Evolutionary conservation across 2,329 filamentous ascomycete genomes (phyloP).

Genomic region (Trichoderma sp.): DNA sequence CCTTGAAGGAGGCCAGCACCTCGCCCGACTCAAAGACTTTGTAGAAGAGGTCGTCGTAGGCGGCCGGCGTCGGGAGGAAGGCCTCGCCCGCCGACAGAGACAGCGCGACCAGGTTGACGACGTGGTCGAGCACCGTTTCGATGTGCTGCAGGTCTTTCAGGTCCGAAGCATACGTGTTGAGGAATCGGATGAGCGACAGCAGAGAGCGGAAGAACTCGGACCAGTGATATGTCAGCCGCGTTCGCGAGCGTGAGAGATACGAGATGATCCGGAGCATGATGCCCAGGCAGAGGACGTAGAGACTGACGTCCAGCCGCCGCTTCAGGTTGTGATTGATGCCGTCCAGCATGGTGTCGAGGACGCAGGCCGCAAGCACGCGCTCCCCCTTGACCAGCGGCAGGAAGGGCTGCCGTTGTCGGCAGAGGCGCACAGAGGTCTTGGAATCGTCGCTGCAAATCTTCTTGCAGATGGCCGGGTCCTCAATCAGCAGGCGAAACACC

Average conservation of each 20-base stretch:
- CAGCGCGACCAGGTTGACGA: constrained; percentile 81
- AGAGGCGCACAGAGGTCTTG: constrained; percentile 75
- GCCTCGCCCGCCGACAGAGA: constrained; percentile 84
- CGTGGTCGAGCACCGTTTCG: constrained; percentile 71
- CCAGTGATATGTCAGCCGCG: constrained; percentile 88
- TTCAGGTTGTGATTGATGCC: constrained; percentile 93
- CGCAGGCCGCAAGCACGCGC: constrained; percentile 70
- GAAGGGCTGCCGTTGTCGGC: constrained; percentile 84
- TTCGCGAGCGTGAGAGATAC: constrained; percentile 79
- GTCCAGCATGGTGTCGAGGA: constrained; percentile 87
- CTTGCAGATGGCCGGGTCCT: constrained; percentile 82
- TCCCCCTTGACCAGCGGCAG: constrained; percentile 74
- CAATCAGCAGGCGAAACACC: constrained; percentile 81
- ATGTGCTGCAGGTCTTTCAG: constrained; percentile 70
- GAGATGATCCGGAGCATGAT: constrained; percentile 82
- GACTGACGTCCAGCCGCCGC: constrained; percentile 76
- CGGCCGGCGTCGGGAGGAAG: constrained; percentile 82
- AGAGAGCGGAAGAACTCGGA: constrained; percentile 90
- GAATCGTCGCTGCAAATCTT: constrained; percentile 79
- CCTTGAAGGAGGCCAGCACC: constrained; percentile 76
- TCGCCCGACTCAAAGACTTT: constrained; percentile 94
- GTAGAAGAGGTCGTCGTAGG: constrained; percentile 97
- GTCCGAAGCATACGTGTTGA: constrained; percentile 82
- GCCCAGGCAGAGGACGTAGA: constrained; percentile 81
- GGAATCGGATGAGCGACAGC: constrained; percentile 83